Conservation (phyloP, 1,284 basidiomycete genomes). For the Ustanciosporium gigantosporum region DNA sequence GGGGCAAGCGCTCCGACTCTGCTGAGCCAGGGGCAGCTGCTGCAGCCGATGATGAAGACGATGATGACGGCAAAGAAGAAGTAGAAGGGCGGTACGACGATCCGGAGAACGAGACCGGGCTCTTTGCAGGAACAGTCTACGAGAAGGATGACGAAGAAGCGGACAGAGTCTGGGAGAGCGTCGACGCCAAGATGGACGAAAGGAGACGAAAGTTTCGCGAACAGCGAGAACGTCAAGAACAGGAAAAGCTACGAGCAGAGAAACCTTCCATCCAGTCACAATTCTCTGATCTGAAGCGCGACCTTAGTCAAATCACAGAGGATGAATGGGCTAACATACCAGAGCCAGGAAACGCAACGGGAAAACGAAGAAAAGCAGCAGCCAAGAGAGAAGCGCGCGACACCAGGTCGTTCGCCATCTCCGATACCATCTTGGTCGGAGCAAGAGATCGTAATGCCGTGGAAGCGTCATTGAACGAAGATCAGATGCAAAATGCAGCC, state of each 20-base stretch:
- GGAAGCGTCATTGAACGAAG: constrained; percentile 74
- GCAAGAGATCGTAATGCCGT: constrained; percentile 68
- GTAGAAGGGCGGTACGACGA: constrained; percentile 89
- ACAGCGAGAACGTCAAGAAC: constrained; percentile 73
- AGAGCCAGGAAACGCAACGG: constrained; percentile 92
- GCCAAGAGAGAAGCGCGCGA: constrained; percentile 66
- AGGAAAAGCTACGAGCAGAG: constrained; percentile 74
- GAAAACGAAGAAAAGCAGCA: constrained; percentile 84
- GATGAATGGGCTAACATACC: constrained; percentile 91
- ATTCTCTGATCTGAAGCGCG: constrained; percentile 92
- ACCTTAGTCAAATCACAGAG: constrained; percentile 81
- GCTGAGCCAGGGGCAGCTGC: constrained; percentile 6
- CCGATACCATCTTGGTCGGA: constrained; percentile 76
- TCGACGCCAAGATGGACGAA: constrained; percentile 87
- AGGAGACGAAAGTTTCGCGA: constrained; percentile 80
- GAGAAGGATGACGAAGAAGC: constrained; percentile 98
- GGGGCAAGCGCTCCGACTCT: no score
- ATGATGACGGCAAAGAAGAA: constrained; percentile 75
- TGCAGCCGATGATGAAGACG: constrained; percentile 19
- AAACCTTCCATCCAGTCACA: constrained; percentile 88
- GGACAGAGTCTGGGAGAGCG: constrained; percentile 87
- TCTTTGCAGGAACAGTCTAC: constrained; percentile 93
- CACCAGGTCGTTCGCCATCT: constrained; percentile 79
- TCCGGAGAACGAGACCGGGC: constrained; percentile 93
- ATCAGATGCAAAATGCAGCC: constrained; percentile 66